These are phyloP conservation scores for Tricholoma sp. DNA, from an alignment of 768 basidiomycete species.

Conservation along the genomic window DNA sequence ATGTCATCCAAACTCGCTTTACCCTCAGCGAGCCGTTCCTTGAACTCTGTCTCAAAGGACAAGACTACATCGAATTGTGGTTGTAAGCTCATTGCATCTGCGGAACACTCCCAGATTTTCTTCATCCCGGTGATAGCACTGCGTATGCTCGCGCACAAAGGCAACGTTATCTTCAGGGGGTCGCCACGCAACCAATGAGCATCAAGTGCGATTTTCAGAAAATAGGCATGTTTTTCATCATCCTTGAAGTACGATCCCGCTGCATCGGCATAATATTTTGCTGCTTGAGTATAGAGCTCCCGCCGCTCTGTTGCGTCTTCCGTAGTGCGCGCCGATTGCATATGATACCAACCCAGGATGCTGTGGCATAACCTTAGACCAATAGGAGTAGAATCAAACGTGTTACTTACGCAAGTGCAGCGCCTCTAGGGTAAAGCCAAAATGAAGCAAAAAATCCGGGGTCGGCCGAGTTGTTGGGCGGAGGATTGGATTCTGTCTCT, in stretches of 20 bases:
- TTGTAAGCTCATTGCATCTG: neutral
- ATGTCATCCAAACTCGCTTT: constrained; percentile 3
- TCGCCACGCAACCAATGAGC: constrained; percentile 21
- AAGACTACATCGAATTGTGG: constrained; percentile 6
- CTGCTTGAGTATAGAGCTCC: constrained; percentile 16
- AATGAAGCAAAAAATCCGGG: constrained; percentile 31
- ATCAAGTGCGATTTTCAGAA: constrained; percentile 27
- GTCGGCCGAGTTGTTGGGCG: neutral
- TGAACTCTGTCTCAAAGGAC: constrained; percentile 10
- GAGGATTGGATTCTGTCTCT: constrained; percentile 23
- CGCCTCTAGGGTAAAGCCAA: constrained; percentile 29
- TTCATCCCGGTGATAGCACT: constrained; percentile 15
- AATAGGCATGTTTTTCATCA: constrained; percentile 30
- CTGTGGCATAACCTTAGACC: constrained; percentile 7
- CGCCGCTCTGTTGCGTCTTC: constrained; percentile 6
- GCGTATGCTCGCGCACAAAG: constrained; percentile 16
- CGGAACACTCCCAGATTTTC: constrained; percentile 17
- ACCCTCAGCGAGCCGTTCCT: neutral
- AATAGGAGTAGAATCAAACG: neutral
- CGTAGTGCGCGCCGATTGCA: constrained; percentile 15
- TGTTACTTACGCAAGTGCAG: constrained; percentile 29
- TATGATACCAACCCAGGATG: constrained; percentile 25
- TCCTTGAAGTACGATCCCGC: constrained; percentile 28
- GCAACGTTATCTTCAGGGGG: constrained; percentile 20
- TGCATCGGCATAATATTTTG: constrained; percentile 26